phyloP scores from a whole-genome alignment of 163 green algal genomes.

The Trebouxiophyceae sp. region DNA sequence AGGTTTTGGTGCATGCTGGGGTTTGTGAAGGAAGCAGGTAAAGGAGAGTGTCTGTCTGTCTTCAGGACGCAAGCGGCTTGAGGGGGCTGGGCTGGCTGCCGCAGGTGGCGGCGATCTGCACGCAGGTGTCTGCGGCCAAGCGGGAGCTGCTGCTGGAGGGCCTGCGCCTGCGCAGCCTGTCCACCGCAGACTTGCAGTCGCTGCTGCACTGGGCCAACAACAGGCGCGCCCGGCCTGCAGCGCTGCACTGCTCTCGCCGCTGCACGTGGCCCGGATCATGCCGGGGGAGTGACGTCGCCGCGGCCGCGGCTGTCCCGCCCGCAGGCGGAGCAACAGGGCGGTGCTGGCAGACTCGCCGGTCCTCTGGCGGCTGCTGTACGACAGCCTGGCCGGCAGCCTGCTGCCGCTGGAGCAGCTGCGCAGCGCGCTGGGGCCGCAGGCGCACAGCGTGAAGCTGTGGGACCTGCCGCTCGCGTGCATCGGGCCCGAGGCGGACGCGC shows the following conservation, averaged over 20 bases:
- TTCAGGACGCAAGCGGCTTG: too few species aligned
- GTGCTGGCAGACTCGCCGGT: not conserved
- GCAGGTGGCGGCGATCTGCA: not conserved
- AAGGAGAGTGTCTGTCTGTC: too few species aligned
- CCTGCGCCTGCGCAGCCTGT: not conserved
- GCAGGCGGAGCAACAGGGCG: not conserved
- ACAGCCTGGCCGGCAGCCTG: not conserved
- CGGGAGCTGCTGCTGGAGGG: not conserved
- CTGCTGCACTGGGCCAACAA: constrained; percentile 1
- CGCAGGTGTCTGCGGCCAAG: not conserved
- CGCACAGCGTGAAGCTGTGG: not conserved
- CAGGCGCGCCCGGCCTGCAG: not conserved
- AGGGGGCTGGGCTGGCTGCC: too few species aligned
- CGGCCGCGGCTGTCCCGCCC: too few species aligned
- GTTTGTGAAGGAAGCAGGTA: too few species aligned
- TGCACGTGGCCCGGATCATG: too few species aligned
- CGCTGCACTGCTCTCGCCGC: too few species aligned
- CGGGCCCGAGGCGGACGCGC: not conserved
- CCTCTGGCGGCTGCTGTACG: not conserved
- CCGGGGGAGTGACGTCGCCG: too few species aligned
- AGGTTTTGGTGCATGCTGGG: too few species aligned
- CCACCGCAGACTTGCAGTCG: not conserved
- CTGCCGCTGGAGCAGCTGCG: not conserved
- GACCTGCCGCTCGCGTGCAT: not conserved
- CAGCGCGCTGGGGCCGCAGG: not conserved